Base-by-base conservation (phyloP, 352 stramenopile species). In the Globisporangium lucens region DNA sequence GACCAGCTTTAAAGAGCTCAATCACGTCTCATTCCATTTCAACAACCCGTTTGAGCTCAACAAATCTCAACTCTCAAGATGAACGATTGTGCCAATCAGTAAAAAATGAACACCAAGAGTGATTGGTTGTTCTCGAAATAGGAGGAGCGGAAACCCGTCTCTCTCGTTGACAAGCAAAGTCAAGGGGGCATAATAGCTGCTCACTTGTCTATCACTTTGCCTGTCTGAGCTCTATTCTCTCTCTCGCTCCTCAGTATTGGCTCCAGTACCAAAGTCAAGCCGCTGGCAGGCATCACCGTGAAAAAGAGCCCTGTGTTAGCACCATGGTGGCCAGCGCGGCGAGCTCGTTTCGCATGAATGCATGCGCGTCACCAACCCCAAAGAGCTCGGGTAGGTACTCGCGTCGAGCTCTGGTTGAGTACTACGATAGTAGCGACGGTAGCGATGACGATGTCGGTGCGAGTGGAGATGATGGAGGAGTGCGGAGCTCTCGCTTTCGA, bases 401-500 rank as follows among this genome's bases (percentile, higher is more conserved):
- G 4, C 57, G 38, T 41, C 36, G 20, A 41, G 41, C 24, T 27
- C 51, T 38, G 8, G 38, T 29, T 12, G 57, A 63, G 12, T 51
- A 55, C 13, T 27, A 43, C 22, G 53, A 13, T 15, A 41, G 4
- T 6, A 15, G 20, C 47, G 41, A 43, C 38, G 53, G 24, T 5
- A 24, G 22, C 24, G n/a, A 17, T 49, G 30, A n/a, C 2, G 38
- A 35, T 35, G 9, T 1, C 36, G 36, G 36, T 4, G 36, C 10
- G 10, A 13, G 36, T 51, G 35, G 10, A 17, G 57, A 33, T 10
- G 43, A 43, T 22, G 15, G 35, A 36, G 55, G 51, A 13, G 20
- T 61, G 3, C 56, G 43, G 6, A 68, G 35, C 38, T 78, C 69
- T 65, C 77, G 81, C 24, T 89, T 85, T 57, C 66, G 72, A 4